Evolutionary conservation across 306 rosid species (phyloP).

Genomic region (Pyrus betulifolia): DNA sequence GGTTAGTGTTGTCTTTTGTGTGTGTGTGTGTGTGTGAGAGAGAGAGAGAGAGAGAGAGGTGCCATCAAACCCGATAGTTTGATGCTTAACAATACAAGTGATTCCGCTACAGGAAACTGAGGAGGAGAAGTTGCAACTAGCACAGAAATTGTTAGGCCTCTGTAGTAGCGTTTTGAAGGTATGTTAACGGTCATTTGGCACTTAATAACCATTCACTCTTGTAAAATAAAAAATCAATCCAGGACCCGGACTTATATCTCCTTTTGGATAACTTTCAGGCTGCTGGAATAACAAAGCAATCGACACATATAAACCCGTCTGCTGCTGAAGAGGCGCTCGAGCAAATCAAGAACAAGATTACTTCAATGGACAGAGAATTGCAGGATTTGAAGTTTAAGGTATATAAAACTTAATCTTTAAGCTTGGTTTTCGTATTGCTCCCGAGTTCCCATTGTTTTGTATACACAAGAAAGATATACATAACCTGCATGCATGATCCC

Average conservation of each 20-base stretch:
- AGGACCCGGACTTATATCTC: background rate
- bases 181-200: background rate
- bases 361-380: slow-evolving; percentile 61
- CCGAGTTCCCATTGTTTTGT: background rate
- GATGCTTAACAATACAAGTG: slow-evolving; percentile 14
- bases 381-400: slow-evolving; percentile 76
- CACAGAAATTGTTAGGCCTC: slow-evolving; percentile 60
- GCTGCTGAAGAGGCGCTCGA: slow-evolving; percentile 72
- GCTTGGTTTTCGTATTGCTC: background rate
- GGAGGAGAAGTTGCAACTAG: slow-evolving; percentile 75
- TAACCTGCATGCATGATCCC: background rate
- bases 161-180: slow-evolving; percentile 73
- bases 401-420: background rate
- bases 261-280: slow-evolving; percentile 39
- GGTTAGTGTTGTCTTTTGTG: slow-evolving; percentile 34
- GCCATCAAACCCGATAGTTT: background rate
- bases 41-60: background rate
- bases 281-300: slow-evolving; percentile 67
- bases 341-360: slow-evolving; percentile 40
- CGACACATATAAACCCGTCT: slow-evolving; percentile 43
- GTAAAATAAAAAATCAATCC: slow-evolving; percentile 2
- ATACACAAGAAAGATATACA: background rate
- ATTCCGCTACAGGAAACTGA: slow-evolving; percentile 48
- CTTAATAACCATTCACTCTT: background rate
- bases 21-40: background rate